phyloP scores from a whole-genome alignment of 2,329 filamentous ascomycete species.

The Celoporthe dispersa region DNA sequence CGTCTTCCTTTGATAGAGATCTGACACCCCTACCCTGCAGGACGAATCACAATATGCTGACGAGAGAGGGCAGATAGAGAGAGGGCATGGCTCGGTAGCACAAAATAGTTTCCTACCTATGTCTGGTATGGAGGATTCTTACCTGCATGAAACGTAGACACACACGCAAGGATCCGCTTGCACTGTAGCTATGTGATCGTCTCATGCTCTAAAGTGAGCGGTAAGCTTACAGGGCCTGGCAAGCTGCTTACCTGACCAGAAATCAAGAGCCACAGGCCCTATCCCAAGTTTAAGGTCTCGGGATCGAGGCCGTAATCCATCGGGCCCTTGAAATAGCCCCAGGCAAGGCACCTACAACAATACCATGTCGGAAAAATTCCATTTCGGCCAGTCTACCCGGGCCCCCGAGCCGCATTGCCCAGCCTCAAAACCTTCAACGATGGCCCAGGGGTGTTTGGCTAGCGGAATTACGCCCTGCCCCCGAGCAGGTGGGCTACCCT shows the following conservation, averaged over 20 bases:
- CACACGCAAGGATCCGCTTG: neutral
- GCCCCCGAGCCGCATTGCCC: neutral
- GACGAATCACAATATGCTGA: neutral
- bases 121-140: neutral
- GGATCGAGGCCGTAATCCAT: neutral
- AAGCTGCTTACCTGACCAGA: neutral
- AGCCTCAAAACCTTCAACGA: neutral
- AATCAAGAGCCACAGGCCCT: neutral
- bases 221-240: neutral
- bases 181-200: neutral
- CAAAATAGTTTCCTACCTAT: neutral
- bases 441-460: neutral
- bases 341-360: slow-evolving; percentile 3
- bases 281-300: neutral
- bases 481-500: neutral
- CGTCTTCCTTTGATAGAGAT: neutral
- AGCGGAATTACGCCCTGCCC: neutral
- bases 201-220: neutral
- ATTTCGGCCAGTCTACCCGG: neutral
- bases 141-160: neutral
- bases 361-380: neutral
- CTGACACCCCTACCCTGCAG: neutral
- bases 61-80: neutral
- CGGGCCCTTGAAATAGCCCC: neutral
- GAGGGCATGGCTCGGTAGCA: neutral